Evolutionary conservation across 768 basidiomycete genomes (phyloP).

Genomic region (Cubamyces lactineus): DNA sequence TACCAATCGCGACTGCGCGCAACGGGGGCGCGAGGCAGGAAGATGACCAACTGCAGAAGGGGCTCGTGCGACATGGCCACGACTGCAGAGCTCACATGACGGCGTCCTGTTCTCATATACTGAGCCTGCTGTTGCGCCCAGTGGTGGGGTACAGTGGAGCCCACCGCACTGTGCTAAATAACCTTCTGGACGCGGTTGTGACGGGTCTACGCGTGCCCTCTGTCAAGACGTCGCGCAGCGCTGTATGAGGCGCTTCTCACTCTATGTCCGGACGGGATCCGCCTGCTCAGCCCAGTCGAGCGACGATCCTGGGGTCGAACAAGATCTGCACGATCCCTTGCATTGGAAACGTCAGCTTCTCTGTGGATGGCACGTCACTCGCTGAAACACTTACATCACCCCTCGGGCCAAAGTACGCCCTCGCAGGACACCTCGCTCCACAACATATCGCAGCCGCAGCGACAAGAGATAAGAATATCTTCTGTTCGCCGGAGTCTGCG

Average conservation of each 20-base stretch:
- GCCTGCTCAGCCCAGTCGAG: background rate
- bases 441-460: too few relatives aligned
- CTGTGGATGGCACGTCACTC: background rate
- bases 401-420: too few relatives aligned
- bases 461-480: too few relatives aligned
- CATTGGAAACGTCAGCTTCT: too few relatives aligned
- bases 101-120: background rate
- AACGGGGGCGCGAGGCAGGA: background rate
- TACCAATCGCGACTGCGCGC: constrained; percentile 7
- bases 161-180: background rate
- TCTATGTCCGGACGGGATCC: constrained; percentile 7
- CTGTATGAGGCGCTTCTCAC: background rate
- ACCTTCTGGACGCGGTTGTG: background rate
- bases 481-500: too few relatives aligned
- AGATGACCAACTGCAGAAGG: constrained; percentile 1
- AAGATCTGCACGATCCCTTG: background rate
- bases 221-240: too few relatives aligned
- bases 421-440: too few relatives aligned
- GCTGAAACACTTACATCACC: background rate
- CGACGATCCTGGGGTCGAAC: background rate
- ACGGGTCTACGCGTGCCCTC: too few relatives aligned
- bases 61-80: background rate
- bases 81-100: constrained; percentile 8
- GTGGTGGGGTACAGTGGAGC: background rate
- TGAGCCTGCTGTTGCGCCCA: background rate